phyloP scores from a whole-genome alignment of 2,329 filamentous ascomycete genomes.

The Phyllosticta citrichinensis region DNA sequence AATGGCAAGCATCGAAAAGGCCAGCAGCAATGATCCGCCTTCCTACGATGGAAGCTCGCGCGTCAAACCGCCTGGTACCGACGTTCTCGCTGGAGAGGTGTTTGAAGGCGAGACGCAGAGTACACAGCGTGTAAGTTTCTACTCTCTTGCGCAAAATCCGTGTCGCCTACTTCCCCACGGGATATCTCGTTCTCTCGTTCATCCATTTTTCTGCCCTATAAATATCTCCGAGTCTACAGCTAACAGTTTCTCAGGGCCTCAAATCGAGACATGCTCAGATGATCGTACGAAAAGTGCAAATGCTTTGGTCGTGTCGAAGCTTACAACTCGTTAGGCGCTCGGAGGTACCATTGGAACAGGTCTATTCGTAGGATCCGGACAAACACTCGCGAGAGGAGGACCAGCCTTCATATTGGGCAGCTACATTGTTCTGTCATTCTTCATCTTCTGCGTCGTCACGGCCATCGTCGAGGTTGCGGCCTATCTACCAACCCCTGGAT shows the following conservation, averaged over 20 bases:
- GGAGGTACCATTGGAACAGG: conserved; percentile 17
- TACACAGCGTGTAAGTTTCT: conserved; percentile 4
- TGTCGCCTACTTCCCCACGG: not conserved
- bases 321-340: conserved; percentile 9
- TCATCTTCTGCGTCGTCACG: conserved; percentile 40
- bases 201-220: not conserved
- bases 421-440: conserved; percentile 34
- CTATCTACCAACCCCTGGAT: conserved; percentile 49
- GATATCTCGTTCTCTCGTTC: too few relatives aligned
- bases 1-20: conserved; percentile 1
- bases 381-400: conserved; percentile 28
- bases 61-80: not conserved
- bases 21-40: not conserved
- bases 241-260: conserved; percentile 6
- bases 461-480: conserved; percentile 45
- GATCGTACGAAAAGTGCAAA: conserved; percentile 11
- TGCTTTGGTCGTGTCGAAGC: not conserved
- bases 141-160: not conserved
- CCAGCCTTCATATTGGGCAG: conserved; percentile 36
- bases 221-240: not conserved
- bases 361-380: conserved; percentile 33
- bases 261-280: conserved; percentile 17
- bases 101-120: conserved; percentile 3
- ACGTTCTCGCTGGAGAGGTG: conserved; percentile 5
- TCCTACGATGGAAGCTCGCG: not conserved